Conservation (phyloP, 331 rosid species). For the Quercus phellos region DNA sequence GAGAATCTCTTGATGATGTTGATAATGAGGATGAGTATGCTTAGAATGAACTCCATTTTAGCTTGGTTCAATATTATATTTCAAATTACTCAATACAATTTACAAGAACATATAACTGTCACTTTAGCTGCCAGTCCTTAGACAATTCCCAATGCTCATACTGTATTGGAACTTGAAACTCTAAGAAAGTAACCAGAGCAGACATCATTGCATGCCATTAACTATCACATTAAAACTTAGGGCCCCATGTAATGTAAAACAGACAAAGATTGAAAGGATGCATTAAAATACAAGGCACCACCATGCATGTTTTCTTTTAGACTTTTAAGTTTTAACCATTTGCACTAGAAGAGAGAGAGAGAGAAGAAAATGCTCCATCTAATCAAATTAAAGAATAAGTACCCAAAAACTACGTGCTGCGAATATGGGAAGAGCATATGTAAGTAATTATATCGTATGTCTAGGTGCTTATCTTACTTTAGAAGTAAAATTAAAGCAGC, state of each 20-base stretch:
- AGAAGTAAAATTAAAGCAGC: not conserved
- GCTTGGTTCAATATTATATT: slow-evolving; percentile 9
- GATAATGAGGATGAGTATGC: not conserved
- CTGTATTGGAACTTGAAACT: slow-evolving; percentile 49
- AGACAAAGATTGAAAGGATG: slow-evolving; percentile 2
- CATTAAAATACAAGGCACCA: slow-evolving; percentile 6
- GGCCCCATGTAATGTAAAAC: slow-evolving; percentile 28
- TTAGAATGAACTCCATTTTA: slow-evolving; percentile 10
- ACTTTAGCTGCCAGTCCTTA: slow-evolving; percentile 15
- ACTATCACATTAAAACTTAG: slow-evolving; percentile 27
- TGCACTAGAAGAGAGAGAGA: not conserved
- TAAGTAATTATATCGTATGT: not conserved
- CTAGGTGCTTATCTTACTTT: not conserved
- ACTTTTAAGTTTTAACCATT: not conserved
- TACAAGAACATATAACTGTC: slow-evolving; percentile 15
- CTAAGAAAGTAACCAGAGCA: slow-evolving; percentile 24
- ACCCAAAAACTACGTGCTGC: not conserved
- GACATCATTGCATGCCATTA: slow-evolving; percentile 35
- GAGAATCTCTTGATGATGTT: not conserved
- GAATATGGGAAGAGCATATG: not conserved
- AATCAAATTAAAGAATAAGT: not conserved
- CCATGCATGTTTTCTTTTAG: not conserved
- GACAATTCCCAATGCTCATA: slow-evolving; percentile 43
- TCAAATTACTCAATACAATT: slow-evolving; percentile 8
- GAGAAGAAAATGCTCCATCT: not conserved